Evolutionary conservation across 352 stramenopile species (phyloP).

Genomic region (Globisporangium alternatum): DNA sequence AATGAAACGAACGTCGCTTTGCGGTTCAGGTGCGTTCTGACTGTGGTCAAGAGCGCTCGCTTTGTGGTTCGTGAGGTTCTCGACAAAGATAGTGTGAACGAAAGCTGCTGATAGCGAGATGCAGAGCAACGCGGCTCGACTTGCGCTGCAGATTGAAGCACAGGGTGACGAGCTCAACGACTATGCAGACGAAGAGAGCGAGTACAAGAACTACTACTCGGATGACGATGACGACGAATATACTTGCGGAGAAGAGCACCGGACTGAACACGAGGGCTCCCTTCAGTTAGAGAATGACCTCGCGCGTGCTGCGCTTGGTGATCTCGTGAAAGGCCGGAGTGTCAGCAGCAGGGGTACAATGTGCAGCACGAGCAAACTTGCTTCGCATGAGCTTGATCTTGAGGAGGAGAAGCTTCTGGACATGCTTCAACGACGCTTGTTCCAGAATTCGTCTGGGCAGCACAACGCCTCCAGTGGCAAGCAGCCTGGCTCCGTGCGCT

Average conservation of each 20-base stretch:
- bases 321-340: neutral
- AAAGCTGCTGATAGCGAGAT: neutral
- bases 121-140: neutral
- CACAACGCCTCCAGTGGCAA: neutral
- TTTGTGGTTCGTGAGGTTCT: neutral
- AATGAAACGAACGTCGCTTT: constrained; percentile 10
- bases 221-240: constrained; percentile 21
- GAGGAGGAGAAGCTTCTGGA: constrained; percentile 13
- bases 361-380: neutral
- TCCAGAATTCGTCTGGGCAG: constrained; percentile 15
- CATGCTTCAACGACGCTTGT: constrained; percentile 17
- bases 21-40: neutral
- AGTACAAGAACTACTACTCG: constrained; percentile 23
- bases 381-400: neutral
- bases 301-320: constrained; percentile 6
- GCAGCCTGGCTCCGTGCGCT: neutral
- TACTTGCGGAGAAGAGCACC: constrained; percentile 6
- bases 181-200: constrained; percentile 15
- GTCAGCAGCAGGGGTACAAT: neutral
- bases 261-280: constrained; percentile 1
- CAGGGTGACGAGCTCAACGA: constrained; percentile 12
- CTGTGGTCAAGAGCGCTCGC: neutral
- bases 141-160: neutral
- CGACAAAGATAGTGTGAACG: neutral
- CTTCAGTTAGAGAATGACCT: constrained; percentile 19